Evolutionary conservation across 257 asterid genomes (phyloP).

Genomic region (Nicotiana benthamiana): DNA sequence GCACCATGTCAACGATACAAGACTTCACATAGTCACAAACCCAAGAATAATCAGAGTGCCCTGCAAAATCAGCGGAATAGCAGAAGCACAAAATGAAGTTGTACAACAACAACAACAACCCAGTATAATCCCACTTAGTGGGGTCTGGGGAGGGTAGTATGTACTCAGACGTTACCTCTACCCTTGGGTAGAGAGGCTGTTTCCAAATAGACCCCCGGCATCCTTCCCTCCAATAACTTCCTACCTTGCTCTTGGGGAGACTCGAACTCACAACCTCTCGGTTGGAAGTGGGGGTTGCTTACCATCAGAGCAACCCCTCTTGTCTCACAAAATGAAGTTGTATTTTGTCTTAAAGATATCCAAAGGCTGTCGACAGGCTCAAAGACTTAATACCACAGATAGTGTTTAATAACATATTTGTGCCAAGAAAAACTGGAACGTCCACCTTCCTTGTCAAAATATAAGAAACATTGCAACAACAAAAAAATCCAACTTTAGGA

Average conservation of each 20-base stretch:
- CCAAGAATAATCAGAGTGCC: neutral
- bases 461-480: neutral
- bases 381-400: neutral
- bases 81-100: neutral
- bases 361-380: neutral
- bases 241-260: too few species aligned
- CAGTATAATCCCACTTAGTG: too few species aligned
- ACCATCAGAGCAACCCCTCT: too few species aligned
- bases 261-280: too few species aligned
- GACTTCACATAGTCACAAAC: neutral
- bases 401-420: neutral
- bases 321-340: too few species aligned
- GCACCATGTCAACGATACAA: conserved; percentile 6
- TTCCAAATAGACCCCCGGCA: too few species aligned
- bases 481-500: neutral
- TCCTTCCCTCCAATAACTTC: too few species aligned
- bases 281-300: too few species aligned
- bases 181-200: too few species aligned
- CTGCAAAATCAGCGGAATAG: neutral
- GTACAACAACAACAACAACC: too few species aligned
- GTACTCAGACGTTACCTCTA: too few species aligned
- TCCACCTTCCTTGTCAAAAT: neutral
- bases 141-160: too few species aligned
- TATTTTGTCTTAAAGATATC: neutral
- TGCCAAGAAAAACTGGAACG: neutral